phyloP scores from a whole-genome alignment of 257 asterid species.

The Solanum chaucha region DNA sequence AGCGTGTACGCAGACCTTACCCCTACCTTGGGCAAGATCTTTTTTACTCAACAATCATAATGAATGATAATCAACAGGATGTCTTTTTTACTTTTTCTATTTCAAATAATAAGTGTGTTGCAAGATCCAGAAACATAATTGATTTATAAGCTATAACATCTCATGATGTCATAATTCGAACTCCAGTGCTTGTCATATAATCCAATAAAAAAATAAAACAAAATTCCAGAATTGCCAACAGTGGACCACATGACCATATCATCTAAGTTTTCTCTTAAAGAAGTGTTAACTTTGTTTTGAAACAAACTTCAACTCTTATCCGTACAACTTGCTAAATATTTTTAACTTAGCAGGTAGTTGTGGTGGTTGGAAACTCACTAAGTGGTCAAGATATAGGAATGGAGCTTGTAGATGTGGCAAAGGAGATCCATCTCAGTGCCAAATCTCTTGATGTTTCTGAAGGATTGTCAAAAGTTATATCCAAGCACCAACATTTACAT shows the following conservation, averaged over 20 bases:
- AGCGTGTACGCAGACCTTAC: no score
- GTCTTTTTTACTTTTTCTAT: not conserved
- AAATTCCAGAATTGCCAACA: not conserved
- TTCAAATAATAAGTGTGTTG: not conserved
- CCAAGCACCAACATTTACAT: conserved; percentile 44
- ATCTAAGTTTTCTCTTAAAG: not conserved
- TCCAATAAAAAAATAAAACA: not conserved
- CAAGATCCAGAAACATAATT: not conserved
- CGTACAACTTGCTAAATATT: not conserved
- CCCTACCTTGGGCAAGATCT: not conserved
- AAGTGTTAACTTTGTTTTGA: conserved; percentile 17
- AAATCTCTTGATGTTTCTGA: conserved; percentile 35
- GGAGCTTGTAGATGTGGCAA: conserved; percentile 74
- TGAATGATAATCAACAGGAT: not conserved
- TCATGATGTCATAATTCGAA: not conserved
- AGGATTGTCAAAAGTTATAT: conserved; percentile 63
- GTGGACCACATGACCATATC: not conserved
- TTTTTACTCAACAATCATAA: not conserved
- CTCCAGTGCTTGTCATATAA: not conserved
- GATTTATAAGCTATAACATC: not conserved
- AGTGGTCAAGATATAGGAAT: conserved; percentile 87
- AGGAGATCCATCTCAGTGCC: conserved; percentile 59
- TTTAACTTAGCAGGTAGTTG: conserved; percentile 46
- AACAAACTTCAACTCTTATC: conserved; percentile 1
- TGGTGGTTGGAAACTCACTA: conserved; percentile 71